A percentile compares a stretch with the other conserved stretches of the same genome.
phyloP scores from a whole-genome alignment of 1,139 yeast genomes.

The Lodderomyces theae region DNA sequence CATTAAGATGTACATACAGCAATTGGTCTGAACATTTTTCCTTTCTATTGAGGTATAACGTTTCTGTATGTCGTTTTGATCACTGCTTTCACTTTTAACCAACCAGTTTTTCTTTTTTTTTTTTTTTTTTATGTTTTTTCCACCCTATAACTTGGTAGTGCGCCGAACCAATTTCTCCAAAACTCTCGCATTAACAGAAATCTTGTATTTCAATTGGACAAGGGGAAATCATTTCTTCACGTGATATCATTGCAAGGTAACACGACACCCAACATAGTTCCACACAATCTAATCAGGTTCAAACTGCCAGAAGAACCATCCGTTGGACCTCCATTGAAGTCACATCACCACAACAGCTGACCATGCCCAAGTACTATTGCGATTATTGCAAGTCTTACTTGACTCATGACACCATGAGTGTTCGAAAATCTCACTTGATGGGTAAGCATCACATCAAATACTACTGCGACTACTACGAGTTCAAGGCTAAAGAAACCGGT shows the following conservation, averaged over 20 bases:
- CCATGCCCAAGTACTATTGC: slow-evolving; percentile 70
- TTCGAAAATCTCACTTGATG: slow-evolving; percentile 73
- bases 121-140: slow-evolving; percentile 1
- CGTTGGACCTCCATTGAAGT: no score
- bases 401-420: slow-evolving; percentile 88
- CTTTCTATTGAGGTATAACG: neutral
- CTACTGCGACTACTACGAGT: slow-evolving; percentile 75
- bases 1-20: slow-evolving; percentile 28
- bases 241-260: slow-evolving; percentile 4
- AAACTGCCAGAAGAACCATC: no score
- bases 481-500: slow-evolving; percentile 49
- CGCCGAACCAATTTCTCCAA: no score
- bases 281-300: no score
- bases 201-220: slow-evolving; percentile 12
- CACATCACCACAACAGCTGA: no score
- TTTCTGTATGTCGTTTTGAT: slow-evolving; percentile 6
- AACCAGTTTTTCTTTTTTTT: slow-evolving; percentile 1
- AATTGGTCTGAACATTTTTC: slow-evolving; percentile 41
- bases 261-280: neutral
- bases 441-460: slow-evolving; percentile 78
- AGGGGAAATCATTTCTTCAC: neutral
- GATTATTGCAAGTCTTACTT: slow-evolving; percentile 83
- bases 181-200: neutral
- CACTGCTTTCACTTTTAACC: slow-evolving; percentile 1
- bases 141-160: no score